Evolutionary conservation across 768 basidiomycete species (phyloP), one percentile per base, ranked within the genome.

Genomic region (Daedalea quercina): DNA sequence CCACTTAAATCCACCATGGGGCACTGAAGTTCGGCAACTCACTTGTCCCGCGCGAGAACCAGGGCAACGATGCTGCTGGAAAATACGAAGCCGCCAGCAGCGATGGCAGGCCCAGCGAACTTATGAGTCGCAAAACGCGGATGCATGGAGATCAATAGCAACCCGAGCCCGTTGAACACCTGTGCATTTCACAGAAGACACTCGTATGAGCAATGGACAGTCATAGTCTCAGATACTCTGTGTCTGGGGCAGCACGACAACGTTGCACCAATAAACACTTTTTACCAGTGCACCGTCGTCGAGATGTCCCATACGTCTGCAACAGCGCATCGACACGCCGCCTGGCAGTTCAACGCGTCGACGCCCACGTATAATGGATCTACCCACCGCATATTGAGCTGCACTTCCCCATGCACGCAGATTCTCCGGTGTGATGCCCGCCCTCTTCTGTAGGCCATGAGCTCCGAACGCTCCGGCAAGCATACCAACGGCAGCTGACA

Each of bases 61-160:
- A 85, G 69, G 0, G 70, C 68, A 58, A 81, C 71, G 60, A 87
- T 83, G 56, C 78, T 80, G 1, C 79, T 77, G 4, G 85, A 87
- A 64, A 89, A 87, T 3, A 87, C 42, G 1, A 74, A 44, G 0
- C 77, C 69, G 1, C 87, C 86, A 1, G 67, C 67, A 6, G 77
- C 70, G 50, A 89, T 82, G 1, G 85, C 84, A 2, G 81, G 83
- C 3, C 83, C 85, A 23, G 86, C 79, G 60, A 87, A 87, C 9
- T 73, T 69, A 60, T 87, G 83, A 0, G 59, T 53, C 0, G 79
- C 67, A 61, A 87, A 85, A 28, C 76, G 75, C 1, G 75, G 80
- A 66, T 88, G 84, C 63, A 80, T 61, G 1, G 86, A 86, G 11
- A 87, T 61, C 9, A 79, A 65, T 60, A 88, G 66, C 51, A 88